Evolutionary conservation across 2,329 filamentous ascomycete species (phyloP).

Genomic region (Botrytis galanthina): DNA sequence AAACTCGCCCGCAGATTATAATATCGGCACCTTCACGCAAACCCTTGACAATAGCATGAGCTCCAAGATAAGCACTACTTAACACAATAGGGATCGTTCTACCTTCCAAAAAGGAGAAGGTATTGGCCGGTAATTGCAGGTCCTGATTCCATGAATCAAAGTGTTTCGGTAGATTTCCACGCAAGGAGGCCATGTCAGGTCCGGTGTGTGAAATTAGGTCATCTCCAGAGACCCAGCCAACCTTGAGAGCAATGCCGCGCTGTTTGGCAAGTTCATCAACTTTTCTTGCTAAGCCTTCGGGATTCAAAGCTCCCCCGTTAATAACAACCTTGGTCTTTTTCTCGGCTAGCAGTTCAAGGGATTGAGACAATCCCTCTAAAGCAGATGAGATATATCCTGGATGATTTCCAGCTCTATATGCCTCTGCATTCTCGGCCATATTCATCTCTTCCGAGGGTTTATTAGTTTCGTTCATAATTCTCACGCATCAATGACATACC

Average conservation of each 20-base stretch:
- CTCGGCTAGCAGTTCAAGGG: background rate
- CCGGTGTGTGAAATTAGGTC: background rate
- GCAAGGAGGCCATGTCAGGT: background rate
- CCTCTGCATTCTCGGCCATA: background rate
- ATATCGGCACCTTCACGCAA: background rate
- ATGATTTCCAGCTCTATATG: background rate
- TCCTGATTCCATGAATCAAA: background rate
- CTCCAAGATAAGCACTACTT: background rate
- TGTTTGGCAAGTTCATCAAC: background rate
- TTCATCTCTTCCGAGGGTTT: background rate
- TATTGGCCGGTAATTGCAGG: background rate
- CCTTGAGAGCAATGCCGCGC: background rate
- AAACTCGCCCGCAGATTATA: background rate
- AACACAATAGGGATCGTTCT: background rate
- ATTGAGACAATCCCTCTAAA: background rate
- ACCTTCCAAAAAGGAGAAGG: background rate
- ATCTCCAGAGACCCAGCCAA: background rate
- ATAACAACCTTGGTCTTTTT: background rate
- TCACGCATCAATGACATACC: background rate
- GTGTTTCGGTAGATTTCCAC: background rate
- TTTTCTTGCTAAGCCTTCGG: background rate
- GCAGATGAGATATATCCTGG: background rate
- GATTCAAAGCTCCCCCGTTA: background rate
- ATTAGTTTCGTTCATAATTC: background rate
- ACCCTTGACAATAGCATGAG: background rate